A percentile compares a stretch with the other conserved stretches of the same genome.
Evolutionary conservation across 2,329 filamentous ascomycete species (phyloP).

Genomic region (Cladosporium cucumerinum): DNA sequence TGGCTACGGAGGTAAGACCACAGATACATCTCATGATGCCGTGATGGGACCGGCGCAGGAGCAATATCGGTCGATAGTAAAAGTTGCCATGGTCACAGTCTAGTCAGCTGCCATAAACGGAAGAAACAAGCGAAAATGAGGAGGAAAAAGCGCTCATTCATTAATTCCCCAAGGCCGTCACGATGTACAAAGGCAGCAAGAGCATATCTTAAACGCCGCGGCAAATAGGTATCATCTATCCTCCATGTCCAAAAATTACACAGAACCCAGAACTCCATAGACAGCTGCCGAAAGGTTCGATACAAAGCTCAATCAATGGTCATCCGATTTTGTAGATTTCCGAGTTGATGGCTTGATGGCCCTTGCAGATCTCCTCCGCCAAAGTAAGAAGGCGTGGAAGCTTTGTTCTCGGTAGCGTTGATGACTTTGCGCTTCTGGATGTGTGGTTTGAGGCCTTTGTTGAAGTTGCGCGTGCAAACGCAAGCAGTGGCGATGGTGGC

Average conservation of each 20-base stretch:
- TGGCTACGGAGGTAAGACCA: background rate
- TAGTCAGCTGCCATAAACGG: background rate
- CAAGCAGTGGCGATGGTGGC: conserved; percentile 84
- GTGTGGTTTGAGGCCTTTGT: conserved; percentile 83
- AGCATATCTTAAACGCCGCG: background rate
- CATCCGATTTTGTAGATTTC: conserved; percentile 38
- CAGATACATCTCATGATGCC: background rate
- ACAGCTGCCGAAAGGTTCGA: background rate
- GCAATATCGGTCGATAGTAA: background rate
- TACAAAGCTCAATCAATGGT: conserved; percentile 43
- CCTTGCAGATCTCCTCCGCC: conserved; percentile 23
- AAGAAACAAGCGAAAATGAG: background rate
- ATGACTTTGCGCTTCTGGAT: conserved; percentile 57
- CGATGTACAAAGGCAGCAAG: conserved; percentile 2
- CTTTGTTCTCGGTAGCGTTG: background rate
- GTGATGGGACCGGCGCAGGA: background rate
- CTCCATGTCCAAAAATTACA: background rate
- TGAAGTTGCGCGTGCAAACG: conserved; percentile 87
- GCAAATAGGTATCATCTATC: conserved; percentile 12
- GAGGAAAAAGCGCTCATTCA: background rate
- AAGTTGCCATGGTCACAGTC: background rate
- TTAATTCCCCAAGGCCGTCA: background rate
- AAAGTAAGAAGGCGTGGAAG: conserved; percentile 15
- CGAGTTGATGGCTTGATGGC: conserved; percentile 30
- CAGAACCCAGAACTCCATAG: background rate